Base-by-base conservation (phyloP, 148 eudicot species). In the Pharnaceum exiguum region DNA sequence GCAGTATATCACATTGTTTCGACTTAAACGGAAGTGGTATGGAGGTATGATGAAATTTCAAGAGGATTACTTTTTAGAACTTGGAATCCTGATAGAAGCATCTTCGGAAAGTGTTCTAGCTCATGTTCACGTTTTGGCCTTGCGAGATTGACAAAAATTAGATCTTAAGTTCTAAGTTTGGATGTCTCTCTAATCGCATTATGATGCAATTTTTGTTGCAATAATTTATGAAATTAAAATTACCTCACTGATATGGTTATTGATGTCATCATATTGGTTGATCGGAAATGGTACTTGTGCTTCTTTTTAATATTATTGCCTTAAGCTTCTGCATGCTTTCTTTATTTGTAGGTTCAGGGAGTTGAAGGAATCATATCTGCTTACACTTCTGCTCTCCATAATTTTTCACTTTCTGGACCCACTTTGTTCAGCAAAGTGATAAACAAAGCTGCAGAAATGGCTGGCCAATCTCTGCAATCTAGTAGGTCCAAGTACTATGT, bases 321-420 rank as follows among this genome's bases (percentile, higher is more conserved):
- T n/a, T n/a, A n/a, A n/a, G 3, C 19, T 1, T n/a, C 13, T 48
- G 19, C 1, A 40, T 40, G 15, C 26, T 26, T 0, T 46, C 35
- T 44, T 8, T 16, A 55, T 58, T 18, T 5, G 29, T 70, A 91
- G 98, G 98, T 85, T 43, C 80, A 68, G 64, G 96, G 98, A 26
- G 74, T 91, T n/a, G 86, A 81, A 75, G 98, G 98, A 47, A 88
- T 88, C 17, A 91, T 91, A 96, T 74, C 78, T 54, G 81, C 96
- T 38, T 91, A 91, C 77, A 51, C 77, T 28, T 60, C 63, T 46
- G 81, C 96, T 39, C 71, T 91, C 42, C 84, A 53, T 22, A 85
- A 36, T 43, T 75, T 91, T 26, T 11, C 78, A 40, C 90, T 91
- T 61, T 66, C 87, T 32, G 98, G 98, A 28, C 98, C 98, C 9